A percentile compares a stretch with the other conserved stretches of the same genome.
Evolutionary conservation across 139 green algal species (phyloP).

Genomic region (Diplosphaera chodatii): DNA sequence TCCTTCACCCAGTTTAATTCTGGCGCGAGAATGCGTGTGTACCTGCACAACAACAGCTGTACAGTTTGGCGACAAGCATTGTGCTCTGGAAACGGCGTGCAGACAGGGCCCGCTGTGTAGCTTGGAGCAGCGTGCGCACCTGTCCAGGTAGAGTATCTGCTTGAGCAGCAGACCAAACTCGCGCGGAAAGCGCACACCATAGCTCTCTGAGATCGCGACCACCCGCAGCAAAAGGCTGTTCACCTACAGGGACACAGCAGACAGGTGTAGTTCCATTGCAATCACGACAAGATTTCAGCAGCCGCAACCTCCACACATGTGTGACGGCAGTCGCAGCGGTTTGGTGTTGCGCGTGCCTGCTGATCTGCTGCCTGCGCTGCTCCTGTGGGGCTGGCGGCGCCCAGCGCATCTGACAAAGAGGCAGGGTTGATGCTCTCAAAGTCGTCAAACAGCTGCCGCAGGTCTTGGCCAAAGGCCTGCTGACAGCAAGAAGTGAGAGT

Average conservation of each 20-base stretch:
- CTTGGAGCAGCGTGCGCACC: slow-evolving; percentile 61
- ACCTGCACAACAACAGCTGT: slow-evolving; percentile 30
- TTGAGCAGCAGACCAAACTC: slow-evolving; percentile 96
- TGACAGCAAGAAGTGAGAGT: too few species aligned
- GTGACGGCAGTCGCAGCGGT: too few species aligned
- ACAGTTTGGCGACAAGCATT: too few species aligned
- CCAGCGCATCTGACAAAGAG: slow-evolving; percentile 23
- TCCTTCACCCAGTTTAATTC: slow-evolving; percentile 66
- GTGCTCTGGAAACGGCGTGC: neutral
- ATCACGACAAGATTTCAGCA: too few species aligned
- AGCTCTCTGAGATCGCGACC: slow-evolving; percentile 74
- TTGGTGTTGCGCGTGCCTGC: too few species aligned
- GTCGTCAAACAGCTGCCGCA: slow-evolving; percentile 54
- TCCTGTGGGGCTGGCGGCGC: neutral
- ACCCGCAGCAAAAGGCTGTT: slow-evolving; percentile 81
- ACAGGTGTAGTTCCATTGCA: too few species aligned
- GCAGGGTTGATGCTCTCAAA: slow-evolving; percentile 25
- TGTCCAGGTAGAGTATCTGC: slow-evolving; percentile 94
- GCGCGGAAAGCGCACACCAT: slow-evolving; percentile 86
- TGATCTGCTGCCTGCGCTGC: neutral
- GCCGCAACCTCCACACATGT: too few species aligned
- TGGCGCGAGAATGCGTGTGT: slow-evolving; percentile 35
- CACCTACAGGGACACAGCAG: slow-evolving; percentile 32
- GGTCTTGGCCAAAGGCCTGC: slow-evolving; percentile 58
- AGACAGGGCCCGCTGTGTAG: neutral